These are phyloP conservation scores for Physcia stellaris DNA, from an alignment of 495 filamentous ascomycete genomes.

Conservation along the genomic window DNA sequence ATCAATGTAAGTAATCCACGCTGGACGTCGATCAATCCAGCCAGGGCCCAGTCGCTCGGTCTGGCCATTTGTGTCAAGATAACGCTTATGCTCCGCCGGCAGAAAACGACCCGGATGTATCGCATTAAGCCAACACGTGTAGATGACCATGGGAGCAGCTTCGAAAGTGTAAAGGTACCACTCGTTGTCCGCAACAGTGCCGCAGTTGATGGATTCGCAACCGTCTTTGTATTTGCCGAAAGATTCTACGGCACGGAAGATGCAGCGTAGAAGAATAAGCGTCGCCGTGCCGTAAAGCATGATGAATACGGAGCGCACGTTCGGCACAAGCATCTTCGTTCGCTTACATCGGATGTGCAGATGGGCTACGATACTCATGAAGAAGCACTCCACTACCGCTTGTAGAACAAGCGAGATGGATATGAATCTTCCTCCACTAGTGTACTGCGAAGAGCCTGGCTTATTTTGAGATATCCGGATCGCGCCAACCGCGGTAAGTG, in stretches of 20 bases:
- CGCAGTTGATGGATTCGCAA: too few species aligned
- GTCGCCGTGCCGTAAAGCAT: slow-evolving; percentile 49
- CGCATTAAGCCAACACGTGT: slow-evolving; percentile 45
- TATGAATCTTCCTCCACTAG: too few species aligned
- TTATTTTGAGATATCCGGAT: too few species aligned
- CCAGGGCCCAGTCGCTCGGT: slow-evolving; percentile 53
- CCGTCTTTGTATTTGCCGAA: slow-evolving; percentile 31
- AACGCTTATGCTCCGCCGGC: slow-evolving; percentile 48
- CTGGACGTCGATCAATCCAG: slow-evolving; percentile 39
- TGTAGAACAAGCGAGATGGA: slow-evolving; percentile 49
- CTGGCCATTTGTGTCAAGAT: slow-evolving; percentile 48
- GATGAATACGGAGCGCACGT: slow-evolving; percentile 37
- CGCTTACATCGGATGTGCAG: slow-evolving; percentile 42
- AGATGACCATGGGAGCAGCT: slow-evolving; percentile 46
- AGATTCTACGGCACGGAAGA: slow-evolving; percentile 56
- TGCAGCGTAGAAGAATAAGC: slow-evolving; percentile 46
- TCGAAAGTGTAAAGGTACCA: slow-evolving; percentile 69
- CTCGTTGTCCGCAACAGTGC: slow-evolving; percentile 33
- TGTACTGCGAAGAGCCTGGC: too few species aligned
- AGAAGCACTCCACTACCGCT: slow-evolving; percentile 38
- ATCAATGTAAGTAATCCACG: slow-evolving; percentile 44
- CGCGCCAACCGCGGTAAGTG: slow-evolving; percentile 25
- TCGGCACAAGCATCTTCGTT: too few species aligned
- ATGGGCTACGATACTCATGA: too few species aligned
- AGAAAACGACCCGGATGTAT: slow-evolving; percentile 48